These are phyloP conservation scores for Podospora comata DNA, from an alignment of 495 filamentous ascomycete genomes.

Conservation along the genomic window DNA sequence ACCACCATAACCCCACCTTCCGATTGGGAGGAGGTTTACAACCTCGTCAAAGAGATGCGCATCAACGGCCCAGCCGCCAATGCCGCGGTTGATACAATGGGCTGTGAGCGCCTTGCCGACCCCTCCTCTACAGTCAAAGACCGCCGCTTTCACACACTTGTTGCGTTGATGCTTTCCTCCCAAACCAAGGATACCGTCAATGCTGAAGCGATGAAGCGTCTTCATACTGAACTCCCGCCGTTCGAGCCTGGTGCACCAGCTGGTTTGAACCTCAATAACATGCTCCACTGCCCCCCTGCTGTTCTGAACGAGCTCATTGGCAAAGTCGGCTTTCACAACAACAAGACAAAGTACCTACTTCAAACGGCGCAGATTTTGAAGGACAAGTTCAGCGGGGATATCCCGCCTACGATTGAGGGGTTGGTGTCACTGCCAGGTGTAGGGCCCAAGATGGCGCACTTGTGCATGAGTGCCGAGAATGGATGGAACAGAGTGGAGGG, in stretches of 20 bases:
- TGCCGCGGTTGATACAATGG: conserved; percentile 97
- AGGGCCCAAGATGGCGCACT: conserved; percentile 95
- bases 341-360: conserved; percentile 88
- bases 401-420: conserved; percentile 75
- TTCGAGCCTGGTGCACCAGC: conserved; percentile 33
- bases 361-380: conserved; percentile 67
- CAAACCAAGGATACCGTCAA: conserved; percentile 97
- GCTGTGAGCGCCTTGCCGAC: conserved; percentile 76
- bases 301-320: conserved; percentile 75
- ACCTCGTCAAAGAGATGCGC: conserved; percentile 74
- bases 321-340: conserved; percentile 92
- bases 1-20: conserved; percentile 62
- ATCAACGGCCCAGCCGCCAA: conserved; percentile 54
- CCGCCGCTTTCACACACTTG: conserved; percentile 84
- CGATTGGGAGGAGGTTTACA: conserved; percentile 84
- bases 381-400: conserved; percentile 69
- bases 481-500: conserved; percentile 59
- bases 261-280: conserved; percentile 71
- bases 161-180: conserved; percentile 91
- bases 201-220: conserved; percentile 73
- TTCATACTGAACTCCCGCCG: conserved; percentile 70
- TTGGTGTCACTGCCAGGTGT: conserved; percentile 83
- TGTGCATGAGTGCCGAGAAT: conserved; percentile 65
- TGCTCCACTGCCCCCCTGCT: conserved; percentile 67
- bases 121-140: conserved; percentile 53